Base-by-base conservation (phyloP, 768 basidiomycete species). In the Termitomyces sp. region DNA sequence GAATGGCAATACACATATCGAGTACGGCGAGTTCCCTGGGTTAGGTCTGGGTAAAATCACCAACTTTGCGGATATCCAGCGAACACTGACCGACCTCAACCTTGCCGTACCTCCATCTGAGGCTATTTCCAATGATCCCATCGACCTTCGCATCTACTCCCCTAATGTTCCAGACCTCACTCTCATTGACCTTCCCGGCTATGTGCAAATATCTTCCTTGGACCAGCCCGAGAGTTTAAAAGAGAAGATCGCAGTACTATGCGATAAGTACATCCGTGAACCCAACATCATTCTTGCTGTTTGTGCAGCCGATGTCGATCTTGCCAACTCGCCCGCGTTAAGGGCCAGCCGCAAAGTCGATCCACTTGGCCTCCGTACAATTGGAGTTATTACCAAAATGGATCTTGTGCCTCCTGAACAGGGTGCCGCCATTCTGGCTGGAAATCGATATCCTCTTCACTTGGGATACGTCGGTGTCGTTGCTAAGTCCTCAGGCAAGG, bases 201-300 rank as follows among this genome's bases (percentile, higher is more conserved):
- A 99, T 71, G 87, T 99, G 57, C 96, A 99, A 68, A 90, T 98
- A 43, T 79, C 91, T 5, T 94, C 92, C 46, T 75, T 98, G 74
- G 96, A 99, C 75, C 97, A 99, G 68, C 97, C 97, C 0, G 95
- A 98, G 61, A 78, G 81, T 20, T 81, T 99, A 59, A 97, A 93
- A 69, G 93, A 96, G 67, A 96, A 98, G 72, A 96, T 99, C 60
- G 77, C 90, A 0, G 65, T 69, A 9, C 77, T 99, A 0, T 98
- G 97, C 72, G 97, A 98, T 56, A 92, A 87, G 68, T 99, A 99
- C 71, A 99, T 99, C 65, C 86, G 92, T n/a, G 94, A 98, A 69
- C 96, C 97, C n/a, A 99, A 99, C 71, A 94, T 99, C 71, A 90
- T 98, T 64, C 83, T 99, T n/a, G 96, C 97, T 5, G 92, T 99